Evolutionary conservation across 768 basidiomycete species (phyloP), one percentile per base, ranked within the genome.

Genomic region (Pleurotus salmoneostramineus): DNA sequence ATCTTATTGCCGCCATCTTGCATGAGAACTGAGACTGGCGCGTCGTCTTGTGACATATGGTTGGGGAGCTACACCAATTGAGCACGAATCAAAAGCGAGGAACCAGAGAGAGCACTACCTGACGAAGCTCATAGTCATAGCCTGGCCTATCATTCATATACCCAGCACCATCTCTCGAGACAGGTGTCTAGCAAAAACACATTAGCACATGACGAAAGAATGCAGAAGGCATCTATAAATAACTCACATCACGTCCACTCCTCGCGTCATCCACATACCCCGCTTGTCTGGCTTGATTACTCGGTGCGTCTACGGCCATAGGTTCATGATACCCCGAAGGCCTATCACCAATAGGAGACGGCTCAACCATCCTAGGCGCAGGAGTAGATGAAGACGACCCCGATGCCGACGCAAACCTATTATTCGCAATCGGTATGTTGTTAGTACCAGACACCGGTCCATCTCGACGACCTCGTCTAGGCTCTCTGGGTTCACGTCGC

Each of bases 391-490:
- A 51, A 54, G 56, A 61, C 48, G 37, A 47, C 6, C 50, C 61
- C 15, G 46, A 34, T 4, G 55, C 60, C 37, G 42, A 51, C 34
- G 58, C 37, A 40, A 40, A 54, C 52, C 69, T 68, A 32, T 68
- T 67, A 50, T 49, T 65, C 11, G 72, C 72, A 15, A 77, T 73
- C 0, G 75, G 76, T n/a, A 74, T 65, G 42, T 66, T 73, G 56
- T 78, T 77, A 0, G 73, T 69, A 2, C 73, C 73, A 50, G 73
- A 73, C 33, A 68, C 65, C 6, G 58, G 37, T 34, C 57, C 58
- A 37, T 70, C 70, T 17, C 60, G 63, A 1, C 59, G 48, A 27
- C 69, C 67, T n/a, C 63, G 60, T 44, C 66, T 63, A 32, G 56
- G 59, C 0, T 71, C 69, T 33, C 67, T 65, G 27, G 69, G 68